A percentile compares a stretch with the other conserved stretches of the same genome.
phyloP scores from a whole-genome alignment of 345 rosid species.

The Citrus reticulata region DNA sequence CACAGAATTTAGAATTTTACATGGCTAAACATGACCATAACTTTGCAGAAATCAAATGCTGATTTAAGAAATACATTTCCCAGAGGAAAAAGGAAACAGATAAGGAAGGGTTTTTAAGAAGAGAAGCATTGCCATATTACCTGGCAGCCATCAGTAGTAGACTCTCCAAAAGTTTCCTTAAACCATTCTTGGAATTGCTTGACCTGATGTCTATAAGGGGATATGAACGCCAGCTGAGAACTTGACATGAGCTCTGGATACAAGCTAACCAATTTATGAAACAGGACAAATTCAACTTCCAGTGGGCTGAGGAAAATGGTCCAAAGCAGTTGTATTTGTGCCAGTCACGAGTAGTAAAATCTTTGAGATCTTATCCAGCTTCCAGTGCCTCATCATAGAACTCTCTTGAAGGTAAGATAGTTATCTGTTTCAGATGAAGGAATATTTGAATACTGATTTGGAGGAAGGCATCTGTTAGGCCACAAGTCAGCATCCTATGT shows the following conservation, averaged over 20 bases:
- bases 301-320: conserved; percentile 85
- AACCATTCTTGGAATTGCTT: conserved; percentile 78
- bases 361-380: conserved; percentile 68
- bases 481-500: neutral
- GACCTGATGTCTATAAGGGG: conserved; percentile 87
- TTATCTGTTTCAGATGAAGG: conserved; percentile 42
- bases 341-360: conserved; percentile 73
- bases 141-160: conserved; percentile 95
- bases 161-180: conserved; percentile 59
- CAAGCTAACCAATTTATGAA: conserved; percentile 70
- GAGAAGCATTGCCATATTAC: conserved; percentile 29
- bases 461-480: neutral
- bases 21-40: neutral
- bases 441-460: neutral
- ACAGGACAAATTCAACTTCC: conserved; percentile 84
- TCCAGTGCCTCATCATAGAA: conserved; percentile 73
- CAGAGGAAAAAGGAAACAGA: neutral
- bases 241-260: conserved; percentile 82
- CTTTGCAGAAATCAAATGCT: neutral
- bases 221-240: conserved; percentile 81
- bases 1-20: neutral
- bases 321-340: conserved; percentile 76
- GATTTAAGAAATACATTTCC: neutral
- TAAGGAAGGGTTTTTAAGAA: neutral
- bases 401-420: conserved; percentile 86